phyloP scores from a whole-genome alignment of 2,329 filamentous ascomycete genomes.

The Purpureocillium takamizusanense region DNA sequence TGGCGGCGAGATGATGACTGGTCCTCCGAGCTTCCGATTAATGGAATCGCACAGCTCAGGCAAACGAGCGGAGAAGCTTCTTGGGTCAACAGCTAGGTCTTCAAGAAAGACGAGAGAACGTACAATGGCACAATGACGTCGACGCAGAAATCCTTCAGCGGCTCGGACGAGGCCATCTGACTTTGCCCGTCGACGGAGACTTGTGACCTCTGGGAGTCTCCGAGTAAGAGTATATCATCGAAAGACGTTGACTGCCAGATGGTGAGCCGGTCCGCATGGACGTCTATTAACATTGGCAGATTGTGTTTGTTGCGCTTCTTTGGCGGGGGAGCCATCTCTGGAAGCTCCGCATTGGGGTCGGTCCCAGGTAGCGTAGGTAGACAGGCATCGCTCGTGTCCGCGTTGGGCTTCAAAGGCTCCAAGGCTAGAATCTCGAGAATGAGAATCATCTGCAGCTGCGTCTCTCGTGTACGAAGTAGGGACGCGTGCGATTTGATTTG shows the following conservation, averaged over 20 bases:
- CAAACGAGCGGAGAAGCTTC: slow-evolving; percentile 65
- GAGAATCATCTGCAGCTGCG: slow-evolving; percentile 71
- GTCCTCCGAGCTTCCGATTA: slow-evolving; percentile 69
- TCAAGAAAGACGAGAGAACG: slow-evolving; percentile 18
- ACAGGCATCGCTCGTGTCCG: slow-evolving; percentile 33
- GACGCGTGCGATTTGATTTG: slow-evolving; percentile 55
- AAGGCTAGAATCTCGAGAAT: slow-evolving; percentile 69
- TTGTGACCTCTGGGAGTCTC: slow-evolving; percentile 34
- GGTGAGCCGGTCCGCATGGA: slow-evolving; percentile 68
- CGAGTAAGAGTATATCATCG: slow-evolving; percentile 43
- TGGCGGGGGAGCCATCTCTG: slow-evolving; percentile 17
- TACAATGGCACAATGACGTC: slow-evolving; percentile 76
- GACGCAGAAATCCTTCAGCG: slow-evolving; percentile 66
- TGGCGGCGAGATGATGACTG: slow-evolving; percentile 46
- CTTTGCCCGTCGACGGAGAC: slow-evolving; percentile 23
- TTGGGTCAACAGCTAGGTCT: slow-evolving; percentile 21
- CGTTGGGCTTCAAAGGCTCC: slow-evolving; percentile 40
- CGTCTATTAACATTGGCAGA: slow-evolving; percentile 56
- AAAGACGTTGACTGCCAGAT: slow-evolving; percentile 75
- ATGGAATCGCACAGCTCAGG: slow-evolving; percentile 61
- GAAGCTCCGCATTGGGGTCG: slow-evolving; percentile 12
- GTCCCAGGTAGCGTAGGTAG: slow-evolving; percentile 35
- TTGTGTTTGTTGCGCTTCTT: slow-evolving; percentile 58
- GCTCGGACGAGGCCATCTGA: slow-evolving; percentile 43
- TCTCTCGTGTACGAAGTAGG: slow-evolving; percentile 63